These are phyloP conservation scores for Haberlea rhodopensis DNA, from an alignment of 257 asterid genomes.

Conservation along the genomic window DNA sequence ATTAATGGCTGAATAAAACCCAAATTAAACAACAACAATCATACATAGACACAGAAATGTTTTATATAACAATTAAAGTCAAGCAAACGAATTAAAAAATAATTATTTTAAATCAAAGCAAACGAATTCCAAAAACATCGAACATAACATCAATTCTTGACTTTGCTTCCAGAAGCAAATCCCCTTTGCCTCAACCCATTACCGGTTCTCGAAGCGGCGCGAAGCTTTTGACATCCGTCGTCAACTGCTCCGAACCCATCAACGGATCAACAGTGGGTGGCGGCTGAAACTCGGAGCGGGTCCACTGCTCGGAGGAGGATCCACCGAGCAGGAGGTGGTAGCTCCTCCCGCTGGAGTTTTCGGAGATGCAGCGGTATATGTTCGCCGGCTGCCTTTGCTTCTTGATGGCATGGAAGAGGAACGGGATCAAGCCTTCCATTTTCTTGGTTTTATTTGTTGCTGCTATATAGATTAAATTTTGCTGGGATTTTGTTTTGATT, in stretches of 20 bases:
- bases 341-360: slow-evolving; percentile 59
- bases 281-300: slow-evolving; percentile 40
- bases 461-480: not conserved
- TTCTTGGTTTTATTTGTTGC: not conserved
- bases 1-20: not conserved
- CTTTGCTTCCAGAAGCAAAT: slow-evolving; percentile 19
- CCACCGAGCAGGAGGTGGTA: slow-evolving; percentile 48
- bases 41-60: not conserved
- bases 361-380: slow-evolving; percentile 51
- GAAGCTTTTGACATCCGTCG: slow-evolving; percentile 35
- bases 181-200: slow-evolving; percentile 32
- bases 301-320: slow-evolving; percentile 37
- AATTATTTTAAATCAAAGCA: too few relatives aligned
- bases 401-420: slow-evolving; percentile 55
- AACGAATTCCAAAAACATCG: not conserved
- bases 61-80: too few relatives aligned
- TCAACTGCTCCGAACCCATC: slow-evolving; percentile 19
- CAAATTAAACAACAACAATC: not conserved
- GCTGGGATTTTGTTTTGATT: not conserved
- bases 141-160: not conserved
- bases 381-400: slow-evolving; percentile 40
- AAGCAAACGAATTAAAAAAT: too few relatives aligned
- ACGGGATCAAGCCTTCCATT: slow-evolving; percentile 78
- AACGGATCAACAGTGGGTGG: slow-evolving; percentile 23
- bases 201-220: slow-evolving; percentile 19